Conservation (phyloP, 2,329 filamentous ascomycete genomes). For the Colletotrichum australisinense region DNA sequence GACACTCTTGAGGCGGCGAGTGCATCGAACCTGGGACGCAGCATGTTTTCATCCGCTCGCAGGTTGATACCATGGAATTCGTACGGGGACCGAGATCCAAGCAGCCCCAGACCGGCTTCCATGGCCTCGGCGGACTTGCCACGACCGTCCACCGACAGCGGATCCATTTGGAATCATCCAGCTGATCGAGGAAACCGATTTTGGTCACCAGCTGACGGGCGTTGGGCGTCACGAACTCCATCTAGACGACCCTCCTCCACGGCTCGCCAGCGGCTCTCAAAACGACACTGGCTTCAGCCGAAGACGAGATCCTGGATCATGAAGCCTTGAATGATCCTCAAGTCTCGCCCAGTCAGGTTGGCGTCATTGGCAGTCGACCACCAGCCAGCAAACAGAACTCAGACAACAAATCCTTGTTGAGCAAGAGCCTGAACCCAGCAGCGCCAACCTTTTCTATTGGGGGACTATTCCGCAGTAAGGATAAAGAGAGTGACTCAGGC, state of each 20-base stretch:
- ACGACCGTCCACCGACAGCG: constrained; percentile 82
- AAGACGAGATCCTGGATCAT: constrained; percentile 73
- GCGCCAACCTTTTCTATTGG: constrained; percentile 85
- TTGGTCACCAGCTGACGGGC: constrained; percentile 70
- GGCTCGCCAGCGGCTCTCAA: constrained; percentile 75
- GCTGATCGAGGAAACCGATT: constrained; percentile 69
- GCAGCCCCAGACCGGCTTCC: constrained; percentile 74
- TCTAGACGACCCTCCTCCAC: constrained; percentile 87
- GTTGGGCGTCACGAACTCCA: constrained; percentile 71
- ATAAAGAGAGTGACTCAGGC: constrained; percentile 47
- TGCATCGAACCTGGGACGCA: constrained; percentile 21
- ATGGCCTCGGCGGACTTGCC: constrained; percentile 78
- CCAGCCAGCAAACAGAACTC: constrained; percentile 50
- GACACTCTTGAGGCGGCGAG: constrained; percentile 51
- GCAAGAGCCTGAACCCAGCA: constrained; percentile 81
- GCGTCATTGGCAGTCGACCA: constrained; percentile 85
- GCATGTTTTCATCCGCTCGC: constrained; percentile 47
- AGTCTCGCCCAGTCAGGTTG: constrained; percentile 67
- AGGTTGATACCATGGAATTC: constrained; percentile 56
- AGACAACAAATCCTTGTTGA: constrained; percentile 52
- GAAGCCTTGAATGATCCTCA: constrained; percentile 64
- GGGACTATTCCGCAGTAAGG: constrained; percentile 67
- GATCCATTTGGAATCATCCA: constrained; percentile 76
- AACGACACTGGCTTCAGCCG: constrained; percentile 71
- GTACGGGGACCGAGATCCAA: constrained; percentile 66